These are phyloP conservation scores for Polyporus arcularius DNA, from an alignment of 768 basidiomycete genomes.

Conservation along the genomic window DNA sequence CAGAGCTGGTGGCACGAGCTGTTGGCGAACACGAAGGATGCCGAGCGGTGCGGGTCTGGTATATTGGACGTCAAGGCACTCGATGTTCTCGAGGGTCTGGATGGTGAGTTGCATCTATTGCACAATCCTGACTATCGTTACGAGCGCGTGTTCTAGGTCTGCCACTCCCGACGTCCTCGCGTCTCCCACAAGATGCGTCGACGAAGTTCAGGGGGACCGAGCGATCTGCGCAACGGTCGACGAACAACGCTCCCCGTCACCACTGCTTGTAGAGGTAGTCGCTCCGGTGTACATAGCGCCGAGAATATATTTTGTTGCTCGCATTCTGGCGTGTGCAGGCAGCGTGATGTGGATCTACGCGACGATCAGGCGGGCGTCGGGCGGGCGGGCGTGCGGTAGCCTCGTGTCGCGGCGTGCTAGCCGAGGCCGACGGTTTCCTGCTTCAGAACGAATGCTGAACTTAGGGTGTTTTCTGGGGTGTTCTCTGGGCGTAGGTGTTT, in stretches of 20 bases:
- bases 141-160: conserved; percentile 13
- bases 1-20: conserved; percentile 80
- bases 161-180: conserved; percentile 20
- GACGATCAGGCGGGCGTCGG: too few species aligned
- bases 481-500: too few species aligned
- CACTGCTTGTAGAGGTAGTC: too few species aligned
- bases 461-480: too few species aligned
- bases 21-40: conserved; percentile 61
- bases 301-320: too few species aligned
- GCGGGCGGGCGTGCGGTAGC: too few species aligned
- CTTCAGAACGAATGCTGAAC: too few species aligned
- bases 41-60: conserved; percentile 77
- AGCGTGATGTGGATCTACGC: too few species aligned
- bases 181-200: conserved; percentile 27
- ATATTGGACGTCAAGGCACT: conserved; percentile 74
- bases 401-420: too few species aligned
- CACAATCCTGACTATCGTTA: not conserved
- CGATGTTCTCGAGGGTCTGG: conserved; percentile 67
- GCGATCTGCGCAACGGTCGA: conserved; percentile 30
- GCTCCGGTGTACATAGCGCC: too few species aligned
- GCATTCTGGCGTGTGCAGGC: too few species aligned
- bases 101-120: conserved; percentile 50
- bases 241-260: conserved; percentile 59
- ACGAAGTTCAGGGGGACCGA: conserved; percentile 41
- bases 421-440: too few species aligned